Conservation (phyloP, 768 basidiomycete species). For the Rubroboletus satanas region DNA sequence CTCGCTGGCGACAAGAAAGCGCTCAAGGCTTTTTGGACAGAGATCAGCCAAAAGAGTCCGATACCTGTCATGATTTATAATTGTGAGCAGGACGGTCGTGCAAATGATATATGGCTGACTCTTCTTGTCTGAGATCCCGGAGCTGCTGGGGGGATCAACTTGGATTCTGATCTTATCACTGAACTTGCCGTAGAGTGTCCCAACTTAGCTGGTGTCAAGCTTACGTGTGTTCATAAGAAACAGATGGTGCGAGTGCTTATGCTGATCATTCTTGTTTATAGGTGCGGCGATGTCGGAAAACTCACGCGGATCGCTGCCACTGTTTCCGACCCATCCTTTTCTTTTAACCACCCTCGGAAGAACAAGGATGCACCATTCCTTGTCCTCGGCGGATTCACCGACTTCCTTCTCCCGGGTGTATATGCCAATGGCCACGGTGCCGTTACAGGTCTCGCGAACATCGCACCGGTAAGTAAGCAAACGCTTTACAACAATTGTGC, state of each 20-base stretch:
- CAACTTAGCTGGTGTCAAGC: slow-evolving; percentile 83
- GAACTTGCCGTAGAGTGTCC: slow-evolving; percentile 73
- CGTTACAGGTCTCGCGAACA: slow-evolving; percentile 85
- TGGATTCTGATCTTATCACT: slow-evolving; percentile 84
- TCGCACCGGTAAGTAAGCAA: slow-evolving; percentile 59
- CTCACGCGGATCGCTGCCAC: slow-evolving; percentile 76
- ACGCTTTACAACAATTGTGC: background rate
- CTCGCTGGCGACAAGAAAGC: slow-evolving; percentile 59
- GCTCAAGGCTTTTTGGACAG: slow-evolving; percentile 73
- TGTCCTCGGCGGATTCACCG: slow-evolving; percentile 81
- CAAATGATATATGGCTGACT: background rate
- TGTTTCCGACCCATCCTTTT: slow-evolving; percentile 56
- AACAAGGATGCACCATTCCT: slow-evolving; percentile 67
- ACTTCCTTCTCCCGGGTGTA: slow-evolving; percentile 73
- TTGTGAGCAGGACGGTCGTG: slow-evolving; percentile 43
- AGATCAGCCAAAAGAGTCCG: slow-evolving; percentile 74
- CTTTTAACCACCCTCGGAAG: slow-evolving; percentile 60
- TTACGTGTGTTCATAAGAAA: slow-evolving; percentile 56
- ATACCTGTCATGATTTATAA: slow-evolving; percentile 90
- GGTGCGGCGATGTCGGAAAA: slow-evolving; percentile 91
- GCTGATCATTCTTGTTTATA: slow-evolving; percentile 29
- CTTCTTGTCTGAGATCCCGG: slow-evolving; percentile 60
- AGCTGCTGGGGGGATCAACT: slow-evolving; percentile 84
- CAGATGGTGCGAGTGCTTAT: background rate
- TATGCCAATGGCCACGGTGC: slow-evolving; percentile 80